Evolutionary conservation across 768 basidiomycete species (phyloP).

Genomic region (Cubamyces lactineus): DNA sequence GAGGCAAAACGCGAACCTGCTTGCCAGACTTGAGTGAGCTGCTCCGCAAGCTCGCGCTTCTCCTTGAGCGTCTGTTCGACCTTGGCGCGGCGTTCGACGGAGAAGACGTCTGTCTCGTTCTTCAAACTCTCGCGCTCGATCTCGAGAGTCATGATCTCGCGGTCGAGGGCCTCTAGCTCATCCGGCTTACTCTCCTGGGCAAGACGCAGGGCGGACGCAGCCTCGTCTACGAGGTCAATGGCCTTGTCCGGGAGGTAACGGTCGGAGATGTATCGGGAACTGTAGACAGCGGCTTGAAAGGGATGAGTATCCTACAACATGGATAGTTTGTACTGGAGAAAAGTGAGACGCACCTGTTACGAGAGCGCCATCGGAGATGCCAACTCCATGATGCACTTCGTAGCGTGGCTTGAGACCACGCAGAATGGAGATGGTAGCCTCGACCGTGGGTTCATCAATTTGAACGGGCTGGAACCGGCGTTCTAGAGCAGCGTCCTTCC

Average conservation of each 20-base stretch:
- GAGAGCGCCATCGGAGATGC: slow-evolving; percentile 85
- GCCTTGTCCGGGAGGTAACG: slow-evolving; percentile 91
- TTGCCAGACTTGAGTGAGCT: slow-evolving; percentile 71
- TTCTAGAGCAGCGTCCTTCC: slow-evolving; percentile 89
- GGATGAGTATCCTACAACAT: background rate
- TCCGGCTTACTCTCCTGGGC: slow-evolving; percentile 91
- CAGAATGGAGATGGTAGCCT: slow-evolving; percentile 83
- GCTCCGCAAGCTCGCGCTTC: slow-evolving; percentile 65
- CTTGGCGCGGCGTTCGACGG: slow-evolving; percentile 67
- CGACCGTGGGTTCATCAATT: slow-evolving; percentile 88
- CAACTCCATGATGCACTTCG: slow-evolving; percentile 93
- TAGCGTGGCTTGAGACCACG: slow-evolving; percentile 84
- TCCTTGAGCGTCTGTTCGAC: slow-evolving; percentile 65
- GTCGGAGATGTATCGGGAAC: slow-evolving; percentile 84
- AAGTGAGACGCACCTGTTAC: slow-evolving; percentile 62
- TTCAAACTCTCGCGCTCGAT: slow-evolving; percentile 90
- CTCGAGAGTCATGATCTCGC: slow-evolving; percentile 83
- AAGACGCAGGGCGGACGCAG: slow-evolving; percentile 81
- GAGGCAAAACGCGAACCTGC: slow-evolving; percentile 49
- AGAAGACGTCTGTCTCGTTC: slow-evolving; percentile 86
- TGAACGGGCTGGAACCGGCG: slow-evolving; percentile 88
- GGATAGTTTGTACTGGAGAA: no score
- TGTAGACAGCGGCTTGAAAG: slow-evolving; percentile 76
- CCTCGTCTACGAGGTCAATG: slow-evolving; percentile 92
- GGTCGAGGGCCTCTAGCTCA: slow-evolving; percentile 77